Conservation (phyloP, 2,329 filamentous ascomycete species). For the Fusarium denticulatum region DNA sequence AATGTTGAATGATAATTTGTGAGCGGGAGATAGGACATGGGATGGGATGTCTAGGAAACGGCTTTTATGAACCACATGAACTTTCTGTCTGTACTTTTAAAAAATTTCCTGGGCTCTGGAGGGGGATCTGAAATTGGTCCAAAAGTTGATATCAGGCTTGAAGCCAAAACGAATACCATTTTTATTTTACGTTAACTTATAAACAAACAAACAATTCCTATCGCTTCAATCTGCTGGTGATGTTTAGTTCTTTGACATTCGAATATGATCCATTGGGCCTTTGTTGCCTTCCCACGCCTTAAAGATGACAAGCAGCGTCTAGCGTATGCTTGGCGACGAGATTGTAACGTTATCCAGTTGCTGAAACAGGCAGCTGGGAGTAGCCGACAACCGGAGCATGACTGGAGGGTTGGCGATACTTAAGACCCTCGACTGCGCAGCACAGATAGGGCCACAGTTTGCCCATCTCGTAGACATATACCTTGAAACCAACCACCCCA, state of each 20-base stretch:
- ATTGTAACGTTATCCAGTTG: background rate
- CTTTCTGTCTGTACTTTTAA: constrained; percentile 43
- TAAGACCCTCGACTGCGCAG: background rate
- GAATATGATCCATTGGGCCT: background rate
- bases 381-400: constrained; percentile 22
- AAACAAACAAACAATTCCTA: background rate
- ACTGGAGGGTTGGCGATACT: background rate
- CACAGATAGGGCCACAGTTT: background rate
- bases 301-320: constrained; percentile 5
- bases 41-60: constrained; percentile 31
- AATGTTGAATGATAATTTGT: constrained; percentile 28
- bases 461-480: background rate
- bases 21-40: constrained; percentile 12
- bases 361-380: constrained; percentile 23
- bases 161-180: constrained; percentile 39
- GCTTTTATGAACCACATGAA: constrained; percentile 38
- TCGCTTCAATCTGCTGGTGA: background rate
- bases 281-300: constrained; percentile 11
- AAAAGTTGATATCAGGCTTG: constrained; percentile 43
- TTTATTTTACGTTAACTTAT: constrained; percentile 14
- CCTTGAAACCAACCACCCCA: background rate
- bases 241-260: background rate
- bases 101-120: constrained; percentile 36
- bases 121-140: constrained; percentile 38
- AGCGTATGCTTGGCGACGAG: constrained; percentile 5